Percentiles rank a stretch among this genome's conserved stretches.
phyloP scores from a whole-genome alignment of 2,329 filamentous ascomycete genomes.

The Venturia aucupariae region DNA sequence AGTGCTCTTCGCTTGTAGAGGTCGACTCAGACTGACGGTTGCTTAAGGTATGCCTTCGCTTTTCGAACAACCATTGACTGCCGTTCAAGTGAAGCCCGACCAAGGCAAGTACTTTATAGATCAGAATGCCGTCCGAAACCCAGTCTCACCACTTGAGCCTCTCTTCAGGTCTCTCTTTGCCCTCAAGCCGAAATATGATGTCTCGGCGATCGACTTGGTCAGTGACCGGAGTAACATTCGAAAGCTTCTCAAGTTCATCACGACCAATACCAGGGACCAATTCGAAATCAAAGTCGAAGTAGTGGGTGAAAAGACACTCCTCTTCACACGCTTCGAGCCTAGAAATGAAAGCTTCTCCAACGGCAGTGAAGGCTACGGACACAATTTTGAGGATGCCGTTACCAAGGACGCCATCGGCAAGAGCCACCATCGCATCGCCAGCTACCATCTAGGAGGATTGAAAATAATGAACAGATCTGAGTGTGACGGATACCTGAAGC shows the following conservation, averaged over 20 bases:
- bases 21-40: neutral
- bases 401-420: conserved; percentile 33
- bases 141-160: conserved; percentile 37
- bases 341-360: conserved; percentile 23
- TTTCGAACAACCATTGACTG: conserved; percentile 27
- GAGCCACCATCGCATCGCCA: conserved; percentile 39
- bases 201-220: conserved; percentile 33
- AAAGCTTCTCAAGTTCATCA: conserved; percentile 39
- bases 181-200: conserved; percentile 31
- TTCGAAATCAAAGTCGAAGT: conserved; percentile 37
- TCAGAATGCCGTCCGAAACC: conserved; percentile 38
- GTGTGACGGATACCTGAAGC: conserved; percentile 33
- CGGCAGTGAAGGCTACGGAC: conserved; percentile 33
- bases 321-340: conserved; percentile 25
- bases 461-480: conserved; percentile 36
- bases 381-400: conserved; percentile 38
- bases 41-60: conserved; percentile 22
- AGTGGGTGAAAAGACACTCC: conserved; percentile 26
- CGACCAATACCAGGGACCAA: conserved; percentile 22
- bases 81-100: conserved; percentile 27
- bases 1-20: neutral
- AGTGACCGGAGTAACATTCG: conserved; percentile 41
- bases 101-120: conserved; percentile 34
- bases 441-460: conserved; percentile 35
- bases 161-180: conserved; percentile 37